Conservation (phyloP, 2,329 filamentous ascomycete species). For the Fusarium subtropicale region DNA sequence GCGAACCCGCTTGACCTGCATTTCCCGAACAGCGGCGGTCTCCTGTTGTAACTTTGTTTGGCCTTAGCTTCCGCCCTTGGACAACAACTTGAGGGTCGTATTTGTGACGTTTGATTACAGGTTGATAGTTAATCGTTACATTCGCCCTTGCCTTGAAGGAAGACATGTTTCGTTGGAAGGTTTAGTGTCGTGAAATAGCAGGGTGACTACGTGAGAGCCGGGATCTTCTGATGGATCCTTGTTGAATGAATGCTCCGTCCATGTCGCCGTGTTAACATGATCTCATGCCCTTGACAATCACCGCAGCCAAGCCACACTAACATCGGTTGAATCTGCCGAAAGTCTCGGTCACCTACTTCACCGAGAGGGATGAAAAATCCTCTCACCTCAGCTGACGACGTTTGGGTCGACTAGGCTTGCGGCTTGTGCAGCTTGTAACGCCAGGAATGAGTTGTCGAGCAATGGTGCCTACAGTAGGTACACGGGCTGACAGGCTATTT, state of each 20-base stretch:
- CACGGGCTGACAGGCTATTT: neutral
- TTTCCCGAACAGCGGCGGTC: conserved; percentile 35
- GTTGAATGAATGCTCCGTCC: neutral
- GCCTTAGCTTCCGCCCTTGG: conserved; percentile 39
- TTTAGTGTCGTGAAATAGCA: neutral
- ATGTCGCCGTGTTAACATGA: conserved; percentile 3
- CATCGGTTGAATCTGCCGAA: conserved; percentile 14
- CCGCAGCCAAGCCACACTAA: conserved; percentile 19
- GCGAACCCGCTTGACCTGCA: conserved; percentile 38
- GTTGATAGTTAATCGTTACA: neutral
- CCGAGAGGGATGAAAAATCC: conserved; percentile 17
- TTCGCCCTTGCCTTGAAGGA: neutral
- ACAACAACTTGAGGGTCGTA: conserved; percentile 27
- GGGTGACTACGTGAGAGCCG: neutral
- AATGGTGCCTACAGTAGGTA: conserved; percentile 1
- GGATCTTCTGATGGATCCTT: neutral
- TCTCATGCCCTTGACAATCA: conserved; percentile 18
- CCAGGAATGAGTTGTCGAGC: conserved; percentile 21
- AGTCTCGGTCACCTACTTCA: conserved; percentile 19
- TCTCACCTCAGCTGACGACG: conserved; percentile 43
- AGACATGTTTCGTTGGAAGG: neutral
- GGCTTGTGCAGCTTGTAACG: neutral
- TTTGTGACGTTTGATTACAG: conserved; percentile 9
- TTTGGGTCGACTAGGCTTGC: conserved; percentile 23
- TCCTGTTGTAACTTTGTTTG: conserved; percentile 29